A percentile compares a stretch with the other conserved stretches of the same genome.
Evolutionary conservation across 352 stramenopile genomes (phyloP).

Genomic region (Globisporangium lucens): DNA sequence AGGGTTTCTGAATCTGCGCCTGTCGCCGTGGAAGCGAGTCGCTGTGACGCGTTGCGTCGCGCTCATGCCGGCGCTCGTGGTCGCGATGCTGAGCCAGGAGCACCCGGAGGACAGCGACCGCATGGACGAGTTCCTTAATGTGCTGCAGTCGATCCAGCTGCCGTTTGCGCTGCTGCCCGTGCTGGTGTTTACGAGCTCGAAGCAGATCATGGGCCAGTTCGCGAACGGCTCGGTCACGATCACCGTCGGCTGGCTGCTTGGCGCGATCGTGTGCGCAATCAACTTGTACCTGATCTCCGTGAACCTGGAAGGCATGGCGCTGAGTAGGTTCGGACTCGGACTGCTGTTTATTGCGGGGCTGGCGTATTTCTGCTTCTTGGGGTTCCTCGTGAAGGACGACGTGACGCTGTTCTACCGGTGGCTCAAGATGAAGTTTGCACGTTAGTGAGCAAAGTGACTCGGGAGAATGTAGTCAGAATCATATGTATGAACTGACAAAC

Average conservation of each 20-base stretch:
- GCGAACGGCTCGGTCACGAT: conserved; percentile 48
- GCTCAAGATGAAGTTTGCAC: conserved; percentile 16
- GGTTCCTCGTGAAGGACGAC: conserved; percentile 54
- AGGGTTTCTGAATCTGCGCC: conserved; percentile 91
- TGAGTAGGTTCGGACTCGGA: conserved; percentile 32
- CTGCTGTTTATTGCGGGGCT: conserved; percentile 31
- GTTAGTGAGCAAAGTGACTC: not conserved
- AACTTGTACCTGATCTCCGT: conserved; percentile 77
- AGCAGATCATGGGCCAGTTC: conserved; percentile 80
- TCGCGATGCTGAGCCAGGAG: conserved; percentile 84
- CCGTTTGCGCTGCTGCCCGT: conserved; percentile 90
- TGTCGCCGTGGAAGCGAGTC: conserved; percentile 82
- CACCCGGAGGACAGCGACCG: conserved; percentile 79
- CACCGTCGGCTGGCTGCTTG: conserved; percentile 50
- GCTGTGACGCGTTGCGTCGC: conserved; percentile 89
- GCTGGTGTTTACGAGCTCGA: conserved; percentile 82
- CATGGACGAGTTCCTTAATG: conserved; percentile 91
- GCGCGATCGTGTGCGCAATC: conserved; percentile 62
- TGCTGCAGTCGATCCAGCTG: conserved; percentile 91
- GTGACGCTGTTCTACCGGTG: conserved; percentile 27
- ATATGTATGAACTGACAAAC: no score
- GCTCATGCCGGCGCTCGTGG: conserved; percentile 83
- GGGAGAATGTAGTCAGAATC: no score
- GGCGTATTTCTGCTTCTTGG: conserved; percentile 75
- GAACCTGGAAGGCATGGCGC: conserved; percentile 50